Evolutionary conservation across 345 rosid genomes (phyloP), one percentile per base, ranked within the genome.

Genomic region (Cochlearia excelsa): DNA sequence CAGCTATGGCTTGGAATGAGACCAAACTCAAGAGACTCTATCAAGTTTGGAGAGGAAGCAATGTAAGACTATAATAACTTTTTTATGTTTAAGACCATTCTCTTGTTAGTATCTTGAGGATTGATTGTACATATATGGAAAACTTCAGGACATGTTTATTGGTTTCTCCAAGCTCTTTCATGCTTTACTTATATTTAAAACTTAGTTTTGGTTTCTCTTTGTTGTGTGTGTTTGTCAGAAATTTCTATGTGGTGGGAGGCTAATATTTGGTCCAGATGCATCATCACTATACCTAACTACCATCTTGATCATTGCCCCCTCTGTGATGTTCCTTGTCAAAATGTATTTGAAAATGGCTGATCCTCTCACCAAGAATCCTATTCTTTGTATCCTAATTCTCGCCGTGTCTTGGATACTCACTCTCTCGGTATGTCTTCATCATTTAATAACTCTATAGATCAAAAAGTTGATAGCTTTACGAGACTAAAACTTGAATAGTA

Each of bases 21-120:
- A 65, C 69, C 34, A 77, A 66, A 53, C 70, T 79, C 49, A 67
- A 58, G 61, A 80, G 94, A 74, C 79, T 83, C 28, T 86, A 88
- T 77, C 87, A 83, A 80, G 77, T 81, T 57, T 92, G 98, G 98
- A 81, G 84, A 73, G 98, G 97, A 68, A 92, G 91, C 87, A 92
- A 92, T 86, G 97, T 92, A 68, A 61, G 70, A 11, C 35, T 46
- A 6, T 65, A 11, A 45, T 0, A 46, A 29, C 47, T 65, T 2
- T 30, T 47, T 27, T 55, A 46, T 47, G 11, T 27, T 46, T 31
- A 7, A 50, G 31, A 65, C 46, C 56, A 30, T 46, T 54, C 41
- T 39, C 3, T 39, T 39, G 43, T 39, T 7, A 39, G 43, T 39
- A 38, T 39, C 43, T 39, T 39, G 5, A 38, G 7, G 5, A 5